Conservation (phyloP, 495 filamentous ascomycete genomes). For the Podospora pseudopauciseta region DNA sequence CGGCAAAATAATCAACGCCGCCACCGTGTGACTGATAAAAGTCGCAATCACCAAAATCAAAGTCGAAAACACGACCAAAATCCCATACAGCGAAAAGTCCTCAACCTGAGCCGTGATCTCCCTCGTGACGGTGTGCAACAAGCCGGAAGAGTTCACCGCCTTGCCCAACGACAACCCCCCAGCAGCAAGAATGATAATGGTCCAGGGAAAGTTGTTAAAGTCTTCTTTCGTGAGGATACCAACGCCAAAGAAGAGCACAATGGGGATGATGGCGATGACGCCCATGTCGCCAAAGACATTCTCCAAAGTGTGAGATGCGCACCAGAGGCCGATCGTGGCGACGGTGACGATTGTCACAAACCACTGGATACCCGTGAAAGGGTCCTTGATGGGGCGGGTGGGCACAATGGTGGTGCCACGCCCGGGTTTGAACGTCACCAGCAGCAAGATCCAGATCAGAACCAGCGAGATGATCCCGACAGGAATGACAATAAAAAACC, state of each 20-base stretch:
- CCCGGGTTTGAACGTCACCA: slow-evolving; percentile 79
- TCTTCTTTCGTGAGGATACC: slow-evolving; percentile 98
- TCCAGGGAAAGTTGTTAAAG: slow-evolving; percentile 99
- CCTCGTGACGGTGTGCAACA: slow-evolving; percentile 83
- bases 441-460: slow-evolving; percentile 81
- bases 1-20: slow-evolving; percentile 90
- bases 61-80: slow-evolving; percentile 78
- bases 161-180: slow-evolving; percentile 91
- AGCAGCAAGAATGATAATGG: slow-evolving; percentile 97
- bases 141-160: slow-evolving; percentile 85
- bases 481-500: slow-evolving; percentile 94
- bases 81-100: slow-evolving; percentile 77
- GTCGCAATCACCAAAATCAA: slow-evolving; percentile 92
- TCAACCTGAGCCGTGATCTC: slow-evolving; percentile 69
- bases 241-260: slow-evolving; percentile 93
- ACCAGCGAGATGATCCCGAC: slow-evolving; percentile 88
- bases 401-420: slow-evolving; percentile 87
- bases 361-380: slow-evolving; percentile 84
- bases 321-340: slow-evolving; percentile 89
- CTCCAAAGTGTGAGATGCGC: slow-evolving; percentile 83
- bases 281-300: slow-evolving; percentile 94
- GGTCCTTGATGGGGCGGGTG: slow-evolving; percentile 81
- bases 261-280: slow-evolving; percentile 92
- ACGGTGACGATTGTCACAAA: slow-evolving; percentile 85
- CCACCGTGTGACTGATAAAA: slow-evolving; percentile 97